Evolutionary conservation across 345 rosid genomes (phyloP), one percentile per base, ranked within the genome.

Genomic region (Boechera retrofracta): DNA sequence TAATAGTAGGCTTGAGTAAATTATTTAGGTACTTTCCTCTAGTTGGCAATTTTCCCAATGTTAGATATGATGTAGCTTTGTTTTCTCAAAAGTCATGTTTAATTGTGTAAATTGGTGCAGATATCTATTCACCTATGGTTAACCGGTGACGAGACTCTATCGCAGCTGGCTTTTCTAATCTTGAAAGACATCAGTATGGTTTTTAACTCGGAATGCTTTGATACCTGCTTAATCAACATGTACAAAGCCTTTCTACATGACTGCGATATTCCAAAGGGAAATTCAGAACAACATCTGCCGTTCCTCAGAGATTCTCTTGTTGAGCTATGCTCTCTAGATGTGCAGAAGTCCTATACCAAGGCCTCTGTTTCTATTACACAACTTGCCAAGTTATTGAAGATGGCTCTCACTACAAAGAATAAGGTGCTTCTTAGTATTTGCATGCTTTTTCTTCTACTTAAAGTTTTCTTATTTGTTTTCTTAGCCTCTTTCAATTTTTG

Each of bases 311-410:
- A 82, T 79, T 88, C 91, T 73, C 83, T 92, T 66, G 80, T 89
- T 28, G 89, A 88, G 82, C 71, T 95, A 6, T 92, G 96, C 82
- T 85, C 96, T 60, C 91, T 81, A 80, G 97, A 92, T 86, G 66
- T 95, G 69, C 96, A 83, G 74, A 91, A 82, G 82, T 85, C 99
- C 69, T 86, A 79, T 26, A 68, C 67, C 32, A 95, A 85, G 82
- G 97, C 90, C 38, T 75, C 75, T 65, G 74, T 79, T 82, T 88
- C 96, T 51, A 59, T 87, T 28, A 79, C 86, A 72, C 91, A 86
- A 61, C 97, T 91, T 79, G 86, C 89, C 13, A 88, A 81, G 90
- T 86, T 89, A 77, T 68, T 92, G 79, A 92, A 83, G 76, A 79
- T 79, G 24, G 94, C 89, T 77, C 78, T 92, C 38, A 77, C 18